Base-by-base conservation (phyloP, 2,329 filamentous ascomycete genomes). In the Hypoxylon sp. region DNA sequence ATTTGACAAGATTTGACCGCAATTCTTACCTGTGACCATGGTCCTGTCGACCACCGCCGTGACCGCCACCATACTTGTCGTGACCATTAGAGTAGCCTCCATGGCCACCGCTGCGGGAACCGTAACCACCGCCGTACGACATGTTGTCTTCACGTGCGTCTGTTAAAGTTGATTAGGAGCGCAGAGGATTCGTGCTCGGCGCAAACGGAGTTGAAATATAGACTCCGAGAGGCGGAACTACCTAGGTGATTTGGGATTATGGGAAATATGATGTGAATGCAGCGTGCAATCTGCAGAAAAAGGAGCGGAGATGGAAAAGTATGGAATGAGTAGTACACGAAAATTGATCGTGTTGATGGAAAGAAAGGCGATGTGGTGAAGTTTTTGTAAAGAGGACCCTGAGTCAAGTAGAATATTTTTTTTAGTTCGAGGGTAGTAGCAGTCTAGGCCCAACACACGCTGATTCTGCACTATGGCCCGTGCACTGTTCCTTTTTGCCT, bases 111-210 rank as follows among this genome's bases (percentile, higher is more conserved):
- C 52, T 59, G 21, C 84, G 83, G 69, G 83, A 81, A 72, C 82
- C 80, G 72, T 78, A 79, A 71, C 82, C 79, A 62, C 84, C 86
- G 76, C 89, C 86, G 88, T 93, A 92, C 82, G 91, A 92, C 91
- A 93, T 93, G 79, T 77, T 75, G 67, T 68, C 67, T 65, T 68
- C 38, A 49, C 13, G 57, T 61, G 9, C 48, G 71, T 72, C 36
- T 34, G 43, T 46, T 17, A 62, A 56, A 66, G 56, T 46, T 46
- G 69, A 71, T 13, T 62, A 56, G 49, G 32, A 56, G 51, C 36
- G 63, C 41, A 65, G 52, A 55, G 21, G 51, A 60, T 45, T 19
- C 60, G 63, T 71, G 71, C 60, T 73, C 69, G 69, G 72, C 73
- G 71, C 73, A 65, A 70, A 68, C 51, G 58, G 61, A 63, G 67